phyloP scores from a whole-genome alignment of 805 yeast genomes.

The Candida sithepensis region DNA sequence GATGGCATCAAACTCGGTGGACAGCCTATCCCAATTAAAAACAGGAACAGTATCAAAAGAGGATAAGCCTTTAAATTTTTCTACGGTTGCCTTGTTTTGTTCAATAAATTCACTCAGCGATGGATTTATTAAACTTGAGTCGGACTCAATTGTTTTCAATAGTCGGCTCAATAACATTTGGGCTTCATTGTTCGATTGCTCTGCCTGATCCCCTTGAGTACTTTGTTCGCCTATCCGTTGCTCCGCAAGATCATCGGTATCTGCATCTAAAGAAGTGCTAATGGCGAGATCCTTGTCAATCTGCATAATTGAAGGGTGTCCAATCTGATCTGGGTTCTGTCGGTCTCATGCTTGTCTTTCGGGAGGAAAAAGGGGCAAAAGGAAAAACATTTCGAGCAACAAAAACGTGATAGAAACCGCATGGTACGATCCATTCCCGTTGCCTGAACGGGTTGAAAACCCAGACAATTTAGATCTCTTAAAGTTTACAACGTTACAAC shows the following conservation, averaged over 20 bases:
- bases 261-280: too few species aligned
- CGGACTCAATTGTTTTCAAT: not conserved
- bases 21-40: slow-evolving; percentile 24
- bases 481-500: too few species aligned
- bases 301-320: too few species aligned
- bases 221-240: not conserved
- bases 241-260: not conserved
- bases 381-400: too few species aligned
- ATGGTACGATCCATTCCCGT: too few species aligned
- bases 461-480: too few species aligned
- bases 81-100: slow-evolving; percentile 1
- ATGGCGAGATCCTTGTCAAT: too few species aligned
- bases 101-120: slow-evolving; percentile 3
- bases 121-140: slow-evolving; percentile 1
- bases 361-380: too few species aligned
- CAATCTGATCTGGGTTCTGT: too few species aligned
- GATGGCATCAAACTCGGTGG: slow-evolving; percentile 19
- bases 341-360: too few species aligned
- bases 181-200: not conserved
- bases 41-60: slow-evolving; percentile 13
- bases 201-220: not conserved
- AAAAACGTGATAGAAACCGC: too few species aligned
- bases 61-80: slow-evolving; percentile 1
- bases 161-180: not conserved
- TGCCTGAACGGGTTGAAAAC: too few species aligned